phyloP scores from a whole-genome alignment of 2,329 filamentous ascomycete genomes.

The Exophiala viscosa region DNA sequence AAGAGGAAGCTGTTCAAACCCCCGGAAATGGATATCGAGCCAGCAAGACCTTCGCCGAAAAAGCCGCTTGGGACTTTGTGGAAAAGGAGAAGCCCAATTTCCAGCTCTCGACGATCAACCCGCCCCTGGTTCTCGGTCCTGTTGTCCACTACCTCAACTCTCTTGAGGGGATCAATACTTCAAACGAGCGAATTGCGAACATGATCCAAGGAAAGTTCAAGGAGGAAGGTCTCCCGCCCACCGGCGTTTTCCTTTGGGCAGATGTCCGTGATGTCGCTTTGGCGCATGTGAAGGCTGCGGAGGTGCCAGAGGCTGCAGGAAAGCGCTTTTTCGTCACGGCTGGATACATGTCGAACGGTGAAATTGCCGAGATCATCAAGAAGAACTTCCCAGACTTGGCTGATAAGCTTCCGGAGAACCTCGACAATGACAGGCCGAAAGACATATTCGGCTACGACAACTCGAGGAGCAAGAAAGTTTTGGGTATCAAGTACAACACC shows the following conservation, averaged over 20 bases:
- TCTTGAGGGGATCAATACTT: conserved; percentile 66
- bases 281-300: conserved; percentile 47
- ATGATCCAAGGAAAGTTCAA: conserved; percentile 25
- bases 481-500: conserved; percentile 40
- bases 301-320: conserved; percentile 43
- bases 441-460: conserved; percentile 46
- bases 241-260: conserved; percentile 58
- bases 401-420: conserved; percentile 42
- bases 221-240: conserved; percentile 33
- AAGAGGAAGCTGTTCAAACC: conserved; percentile 38
- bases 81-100: conserved; percentile 56
- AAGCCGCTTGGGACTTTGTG: conserved; percentile 63
- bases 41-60: conserved; percentile 63
- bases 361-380: conserved; percentile 40
- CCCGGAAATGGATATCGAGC: conserved; percentile 41
- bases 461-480: conserved; percentile 38
- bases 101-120: conserved; percentile 59
- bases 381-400: conserved; percentile 42
- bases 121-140: conserved; percentile 62
- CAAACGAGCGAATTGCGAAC: conserved; percentile 64
- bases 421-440: conserved; percentile 54
- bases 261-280: conserved; percentile 48
- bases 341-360: conserved; percentile 42
- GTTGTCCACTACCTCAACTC: conserved; percentile 61
- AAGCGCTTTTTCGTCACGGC: conserved; percentile 45